Conservation (phyloP, 306 rosid species). For the Sphenostylis stenocarpa region DNA sequence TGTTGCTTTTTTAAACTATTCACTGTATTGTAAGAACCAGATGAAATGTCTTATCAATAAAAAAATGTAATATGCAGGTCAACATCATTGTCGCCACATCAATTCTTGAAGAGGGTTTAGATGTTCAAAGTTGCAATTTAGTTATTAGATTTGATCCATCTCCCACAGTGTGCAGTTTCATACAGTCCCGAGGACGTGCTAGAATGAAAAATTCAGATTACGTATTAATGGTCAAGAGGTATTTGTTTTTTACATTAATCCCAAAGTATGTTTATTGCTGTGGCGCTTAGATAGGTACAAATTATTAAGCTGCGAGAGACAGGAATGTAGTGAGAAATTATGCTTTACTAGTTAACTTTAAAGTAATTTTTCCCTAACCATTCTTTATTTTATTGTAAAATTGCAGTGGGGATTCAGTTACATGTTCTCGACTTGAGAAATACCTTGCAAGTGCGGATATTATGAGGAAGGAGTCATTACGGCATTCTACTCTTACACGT, state of each 20-base stretch:
- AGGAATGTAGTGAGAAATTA: neutral
- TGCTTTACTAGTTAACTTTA: neutral
- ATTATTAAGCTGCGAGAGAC: slow-evolving; percentile 3
- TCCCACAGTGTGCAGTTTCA: slow-evolving; percentile 79
- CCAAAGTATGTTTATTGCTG: neutral
- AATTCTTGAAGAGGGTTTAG: slow-evolving; percentile 93
- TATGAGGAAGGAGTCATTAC: slow-evolving; percentile 73
- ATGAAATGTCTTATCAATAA: slow-evolving; percentile 19
- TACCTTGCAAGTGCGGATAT: slow-evolving; percentile 63
- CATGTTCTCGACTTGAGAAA: slow-evolving; percentile 61
- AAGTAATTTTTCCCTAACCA: neutral
- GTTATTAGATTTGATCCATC: slow-evolving; percentile 90
- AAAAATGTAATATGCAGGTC: slow-evolving; percentile 51
- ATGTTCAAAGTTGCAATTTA: slow-evolving; percentile 87
- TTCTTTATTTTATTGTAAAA: slow-evolving; percentile 20
- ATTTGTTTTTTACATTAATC: neutral
- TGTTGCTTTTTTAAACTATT: slow-evolving; percentile 22
- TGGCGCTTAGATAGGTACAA: neutral
- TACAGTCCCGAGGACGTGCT: slow-evolving; percentile 93
- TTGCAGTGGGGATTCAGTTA: slow-evolving; percentile 65
- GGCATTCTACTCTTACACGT: slow-evolving; percentile 64
- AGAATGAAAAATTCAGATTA: slow-evolving; percentile 78
- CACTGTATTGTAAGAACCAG: neutral
- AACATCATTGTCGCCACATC: slow-evolving; percentile 92
- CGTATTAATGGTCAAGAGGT: slow-evolving; percentile 80